These are phyloP conservation scores for Calonectria multiphialidica DNA, from an alignment of 2,329 filamentous ascomycete genomes.

Conservation along the genomic window DNA sequence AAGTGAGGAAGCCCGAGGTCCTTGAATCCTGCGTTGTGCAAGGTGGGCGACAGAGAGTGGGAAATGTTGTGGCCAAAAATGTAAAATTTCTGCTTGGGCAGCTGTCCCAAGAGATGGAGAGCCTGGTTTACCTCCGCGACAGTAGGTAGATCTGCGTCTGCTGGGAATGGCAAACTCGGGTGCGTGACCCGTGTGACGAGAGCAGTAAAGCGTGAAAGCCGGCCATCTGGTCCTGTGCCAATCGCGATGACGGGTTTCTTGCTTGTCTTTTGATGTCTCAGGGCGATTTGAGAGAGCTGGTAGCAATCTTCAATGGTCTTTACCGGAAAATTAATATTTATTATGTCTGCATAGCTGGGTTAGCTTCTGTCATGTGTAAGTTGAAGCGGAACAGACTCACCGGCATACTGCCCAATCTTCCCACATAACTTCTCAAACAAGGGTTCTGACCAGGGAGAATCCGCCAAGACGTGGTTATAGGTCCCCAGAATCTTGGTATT, in stretches of 20 bases:
- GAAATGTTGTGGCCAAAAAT: conserved; percentile 29
- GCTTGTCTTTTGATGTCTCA: background rate
- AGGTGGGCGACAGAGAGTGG: conserved; percentile 18
- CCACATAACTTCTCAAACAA: background rate
- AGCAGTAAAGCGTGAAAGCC: conserved; percentile 9
- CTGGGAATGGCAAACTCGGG: background rate
- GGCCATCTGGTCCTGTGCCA: background rate
- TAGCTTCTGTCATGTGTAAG: background rate
- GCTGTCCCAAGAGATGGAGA: background rate
- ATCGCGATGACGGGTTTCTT: background rate
- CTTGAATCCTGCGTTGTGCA: conserved; percentile 26
- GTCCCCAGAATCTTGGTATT: conserved; percentile 8
- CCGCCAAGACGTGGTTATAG: background rate
- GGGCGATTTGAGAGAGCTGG: background rate
- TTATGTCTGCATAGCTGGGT: background rate
- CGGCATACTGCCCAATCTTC: conserved; percentile 5
- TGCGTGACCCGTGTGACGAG: conserved; percentile 12
- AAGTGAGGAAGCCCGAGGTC: conserved; percentile 8
- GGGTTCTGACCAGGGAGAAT: background rate
- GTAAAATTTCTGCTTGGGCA: conserved; percentile 20
- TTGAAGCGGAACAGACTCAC: background rate
- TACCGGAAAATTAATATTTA: background rate
- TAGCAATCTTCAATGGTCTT: conserved; percentile 2
- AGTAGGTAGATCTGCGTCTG: conserved; percentile 1
- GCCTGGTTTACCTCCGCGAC: conserved; percentile 8